phyloP scores from a whole-genome alignment of 2,329 filamentous ascomycete genomes.

The Trichophyton schoenleinii region DNA sequence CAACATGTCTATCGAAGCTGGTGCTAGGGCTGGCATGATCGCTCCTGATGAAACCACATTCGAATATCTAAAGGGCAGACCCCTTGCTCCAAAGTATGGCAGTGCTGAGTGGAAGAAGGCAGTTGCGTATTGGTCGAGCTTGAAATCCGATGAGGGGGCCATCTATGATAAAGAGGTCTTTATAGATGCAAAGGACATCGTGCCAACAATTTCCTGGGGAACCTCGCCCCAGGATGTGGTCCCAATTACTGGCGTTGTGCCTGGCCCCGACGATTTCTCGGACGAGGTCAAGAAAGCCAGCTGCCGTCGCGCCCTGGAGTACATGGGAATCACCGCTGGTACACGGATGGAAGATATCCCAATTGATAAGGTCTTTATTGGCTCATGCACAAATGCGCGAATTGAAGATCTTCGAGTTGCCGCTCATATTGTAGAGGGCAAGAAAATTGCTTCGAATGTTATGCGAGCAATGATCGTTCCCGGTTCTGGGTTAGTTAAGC shows the following conservation, averaged over 20 bases:
- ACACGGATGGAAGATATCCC: constrained; percentile 84
- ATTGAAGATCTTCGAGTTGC: constrained; percentile 91
- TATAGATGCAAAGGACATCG: constrained; percentile 84
- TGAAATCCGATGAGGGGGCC: constrained; percentile 76
- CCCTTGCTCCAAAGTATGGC: constrained; percentile 72
- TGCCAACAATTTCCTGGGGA: constrained; percentile 90
- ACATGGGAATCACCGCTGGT: constrained; percentile 84
- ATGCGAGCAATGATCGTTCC: constrained; percentile 95
- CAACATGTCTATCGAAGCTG: constrained; percentile 98
- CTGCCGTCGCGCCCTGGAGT: constrained; percentile 73
- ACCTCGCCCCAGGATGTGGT: constrained; percentile 93
- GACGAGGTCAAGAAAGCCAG: constrained; percentile 67
- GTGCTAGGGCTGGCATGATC: constrained; percentile 91
- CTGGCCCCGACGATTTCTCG: constrained; percentile 75
- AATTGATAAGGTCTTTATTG: constrained; percentile 95
- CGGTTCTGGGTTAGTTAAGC: constrained; percentile 87
- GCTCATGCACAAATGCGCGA: constrained; percentile 91
- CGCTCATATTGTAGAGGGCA: constrained; percentile 73
- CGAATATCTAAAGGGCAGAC: constrained; percentile 84
- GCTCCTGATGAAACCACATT: constrained; percentile 90
- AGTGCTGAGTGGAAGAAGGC: constrained; percentile 85
- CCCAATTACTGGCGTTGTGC: constrained; percentile 84
- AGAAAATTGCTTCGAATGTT: constrained; percentile 74
- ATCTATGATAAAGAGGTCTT: constrained; percentile 82
- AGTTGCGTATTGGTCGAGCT: constrained; percentile 70